A percentile compares a stretch with the other conserved stretches of the same genome.
These are phyloP conservation scores for Guadua angustifolia DNA, from an alignment of 176 grass and related monocot genomes.

Conservation along the genomic window DNA sequence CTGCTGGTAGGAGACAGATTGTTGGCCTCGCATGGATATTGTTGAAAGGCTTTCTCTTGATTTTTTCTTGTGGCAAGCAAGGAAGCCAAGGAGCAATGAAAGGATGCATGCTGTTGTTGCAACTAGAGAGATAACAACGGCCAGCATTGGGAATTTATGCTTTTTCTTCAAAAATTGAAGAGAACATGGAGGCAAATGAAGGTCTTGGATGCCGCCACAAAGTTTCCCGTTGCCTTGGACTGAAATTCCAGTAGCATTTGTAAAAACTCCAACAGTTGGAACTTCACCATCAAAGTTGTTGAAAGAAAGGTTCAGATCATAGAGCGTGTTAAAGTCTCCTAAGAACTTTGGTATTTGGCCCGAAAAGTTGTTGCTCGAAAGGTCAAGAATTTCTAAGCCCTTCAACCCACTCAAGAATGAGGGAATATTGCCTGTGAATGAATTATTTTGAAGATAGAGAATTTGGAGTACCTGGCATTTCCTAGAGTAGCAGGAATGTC, in stretches of 20 bases:
- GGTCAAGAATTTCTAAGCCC: constrained; percentile 25
- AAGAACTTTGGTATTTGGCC: constrained; percentile 39
- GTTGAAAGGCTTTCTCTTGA: not conserved
- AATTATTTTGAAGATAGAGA: constrained; percentile 48
- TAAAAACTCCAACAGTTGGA: constrained; percentile 28
- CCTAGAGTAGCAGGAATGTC: constrained; percentile 48
- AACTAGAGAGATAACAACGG: not conserved
- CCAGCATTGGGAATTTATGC: not conserved
- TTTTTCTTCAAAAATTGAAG: not conserved
- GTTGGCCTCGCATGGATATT: not conserved
- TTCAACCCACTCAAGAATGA: not conserved
- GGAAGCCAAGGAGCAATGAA: not conserved
- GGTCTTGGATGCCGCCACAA: constrained; percentile 17
- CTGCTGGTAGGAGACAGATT: not conserved
- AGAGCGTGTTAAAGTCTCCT: not conserved
- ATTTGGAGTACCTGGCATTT: constrained; percentile 44
- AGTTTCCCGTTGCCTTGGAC: constrained; percentile 27
- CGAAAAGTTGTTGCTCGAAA: constrained; percentile 40
- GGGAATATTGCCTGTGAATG: constrained; percentile 36
- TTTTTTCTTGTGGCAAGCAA: not conserved
- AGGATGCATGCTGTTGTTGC: not conserved
- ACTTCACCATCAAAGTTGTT: constrained; percentile 50
- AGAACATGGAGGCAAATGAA: constrained; percentile 32
- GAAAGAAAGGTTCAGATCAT: constrained; percentile 32
- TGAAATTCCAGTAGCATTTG: constrained; percentile 17